Conservation (phyloP, 129 eudicot species). For the carrot (Daucus carota) region DNA sequence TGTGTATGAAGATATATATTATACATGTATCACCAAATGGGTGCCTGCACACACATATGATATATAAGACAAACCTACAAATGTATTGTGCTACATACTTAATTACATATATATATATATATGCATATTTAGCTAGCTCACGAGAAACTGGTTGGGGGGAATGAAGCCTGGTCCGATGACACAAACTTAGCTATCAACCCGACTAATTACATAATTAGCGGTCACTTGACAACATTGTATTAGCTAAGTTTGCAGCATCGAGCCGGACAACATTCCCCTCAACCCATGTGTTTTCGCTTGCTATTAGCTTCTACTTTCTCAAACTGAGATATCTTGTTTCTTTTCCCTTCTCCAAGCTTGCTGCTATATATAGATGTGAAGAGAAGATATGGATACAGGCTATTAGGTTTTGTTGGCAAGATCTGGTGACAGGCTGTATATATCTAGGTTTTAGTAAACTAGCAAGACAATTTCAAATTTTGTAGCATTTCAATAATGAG, state of each 20-base stretch:
- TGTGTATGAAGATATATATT: too few relatives aligned
- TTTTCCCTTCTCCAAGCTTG: neutral
- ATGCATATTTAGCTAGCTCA: too few relatives aligned
- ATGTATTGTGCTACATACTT: too few relatives aligned
- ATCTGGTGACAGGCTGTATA: constrained; percentile 3
- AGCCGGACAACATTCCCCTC: constrained; percentile 60
- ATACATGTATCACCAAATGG: too few relatives aligned
- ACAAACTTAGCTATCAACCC: neutral
- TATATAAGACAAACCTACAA: neutral
- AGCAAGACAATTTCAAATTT: neutral
- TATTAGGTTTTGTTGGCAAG: neutral
- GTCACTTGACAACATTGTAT: too few relatives aligned
- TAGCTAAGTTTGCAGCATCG: constrained; percentile 26
- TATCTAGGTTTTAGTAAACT: neutral
- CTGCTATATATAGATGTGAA: neutral
- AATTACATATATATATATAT: too few relatives aligned
- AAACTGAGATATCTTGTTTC: neutral
- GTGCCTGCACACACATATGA: too few relatives aligned
- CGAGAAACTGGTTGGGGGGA: constrained; percentile 41
- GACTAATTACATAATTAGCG: too few relatives aligned
- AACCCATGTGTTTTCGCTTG: constrained; percentile 8
- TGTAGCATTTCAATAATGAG: neutral
- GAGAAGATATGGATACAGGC: neutral
- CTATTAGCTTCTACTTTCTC: neutral
- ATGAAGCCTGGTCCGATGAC: constrained; percentile 61